phyloP scores from a whole-genome alignment of 352 stramenopile species.

The Phytophthora pini region DNA sequence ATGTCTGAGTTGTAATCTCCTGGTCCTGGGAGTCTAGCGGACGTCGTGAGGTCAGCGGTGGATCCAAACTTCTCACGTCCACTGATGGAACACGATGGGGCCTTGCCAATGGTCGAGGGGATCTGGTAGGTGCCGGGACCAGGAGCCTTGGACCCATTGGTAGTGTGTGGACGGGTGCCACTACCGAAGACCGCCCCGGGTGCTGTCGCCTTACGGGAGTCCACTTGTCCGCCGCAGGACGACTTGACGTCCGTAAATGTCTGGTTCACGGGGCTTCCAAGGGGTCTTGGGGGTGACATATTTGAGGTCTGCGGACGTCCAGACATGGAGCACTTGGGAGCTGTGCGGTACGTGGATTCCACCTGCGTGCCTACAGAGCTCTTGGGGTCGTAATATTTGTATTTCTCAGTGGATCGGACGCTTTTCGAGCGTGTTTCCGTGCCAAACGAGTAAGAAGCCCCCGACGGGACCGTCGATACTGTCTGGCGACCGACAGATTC shows the following conservation, averaged over 20 bases:
- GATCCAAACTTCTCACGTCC: constrained; percentile 84
- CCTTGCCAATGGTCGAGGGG: constrained; percentile 73
- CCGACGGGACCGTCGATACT: too few relatives aligned
- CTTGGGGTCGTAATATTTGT: too few relatives aligned
- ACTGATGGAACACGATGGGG: constrained; percentile 74
- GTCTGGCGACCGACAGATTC: too few relatives aligned
- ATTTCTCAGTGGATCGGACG: too few relatives aligned
- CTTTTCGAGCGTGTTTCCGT: too few relatives aligned
- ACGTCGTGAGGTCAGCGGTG: constrained; percentile 54
- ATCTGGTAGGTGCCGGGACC: constrained; percentile 74
- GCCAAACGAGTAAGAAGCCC: too few relatives aligned
- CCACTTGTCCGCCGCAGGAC: constrained; percentile 70
- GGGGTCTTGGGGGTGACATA: too few relatives aligned
- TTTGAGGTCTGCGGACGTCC: too few relatives aligned
- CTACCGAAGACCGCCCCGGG: constrained; percentile 71
- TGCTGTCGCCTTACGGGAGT: constrained; percentile 77
- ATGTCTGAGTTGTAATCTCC: constrained; percentile 71
- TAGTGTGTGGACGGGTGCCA: constrained; percentile 58
- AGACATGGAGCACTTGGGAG: too few relatives aligned
- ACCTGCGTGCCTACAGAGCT: too few relatives aligned
- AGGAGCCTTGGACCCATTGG: constrained; percentile 61
- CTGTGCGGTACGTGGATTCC: too few relatives aligned
- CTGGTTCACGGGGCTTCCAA: constrained; percentile 1
- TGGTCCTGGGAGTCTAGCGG: constrained; percentile 58
- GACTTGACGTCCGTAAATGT: constrained; percentile 74